These are phyloP conservation scores for Amoebophrya sp. DNA, from an alignment of 169 alveolate genomes.

Conservation along the genomic window DNA sequence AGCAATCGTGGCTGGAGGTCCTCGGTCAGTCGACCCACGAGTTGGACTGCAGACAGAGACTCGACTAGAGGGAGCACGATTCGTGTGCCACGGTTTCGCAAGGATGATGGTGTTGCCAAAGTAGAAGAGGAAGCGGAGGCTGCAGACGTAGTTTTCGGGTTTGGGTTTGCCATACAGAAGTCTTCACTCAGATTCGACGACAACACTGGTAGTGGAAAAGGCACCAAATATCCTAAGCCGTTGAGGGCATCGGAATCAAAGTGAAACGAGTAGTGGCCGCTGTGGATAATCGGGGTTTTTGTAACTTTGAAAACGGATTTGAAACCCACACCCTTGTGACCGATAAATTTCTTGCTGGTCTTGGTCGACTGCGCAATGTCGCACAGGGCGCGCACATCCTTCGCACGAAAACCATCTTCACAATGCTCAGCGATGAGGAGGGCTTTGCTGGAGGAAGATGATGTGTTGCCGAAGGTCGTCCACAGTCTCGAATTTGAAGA, in stretches of 20 bases:
- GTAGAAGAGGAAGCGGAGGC: background rate
- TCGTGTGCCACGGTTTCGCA: background rate
- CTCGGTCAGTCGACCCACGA: background rate
- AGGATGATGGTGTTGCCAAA: background rate
- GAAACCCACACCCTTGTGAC: conserved; percentile 22
- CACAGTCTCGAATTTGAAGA: background rate
- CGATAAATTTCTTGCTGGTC: background rate
- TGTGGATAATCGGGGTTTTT: conserved; percentile 1
- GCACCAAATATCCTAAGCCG: conserved; percentile 10
- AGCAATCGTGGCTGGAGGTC: background rate
- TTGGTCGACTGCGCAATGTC: background rate
- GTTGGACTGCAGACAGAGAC: background rate
- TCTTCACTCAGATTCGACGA: background rate
- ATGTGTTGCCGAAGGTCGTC: background rate
- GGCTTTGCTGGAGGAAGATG: background rate
- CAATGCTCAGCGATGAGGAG: background rate
- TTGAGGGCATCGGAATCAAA: background rate
- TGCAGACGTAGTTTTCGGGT: background rate
- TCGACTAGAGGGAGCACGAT: background rate
- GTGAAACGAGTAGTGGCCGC: background rate
- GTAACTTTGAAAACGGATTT: background rate
- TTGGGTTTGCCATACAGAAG: no score
- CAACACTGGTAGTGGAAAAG: background rate
- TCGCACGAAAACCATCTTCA: background rate
- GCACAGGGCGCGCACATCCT: conserved; percentile 15